phyloP scores from a whole-genome alignment of 1,284 basidiomycete genomes.

The Athelia sp. region DNA sequence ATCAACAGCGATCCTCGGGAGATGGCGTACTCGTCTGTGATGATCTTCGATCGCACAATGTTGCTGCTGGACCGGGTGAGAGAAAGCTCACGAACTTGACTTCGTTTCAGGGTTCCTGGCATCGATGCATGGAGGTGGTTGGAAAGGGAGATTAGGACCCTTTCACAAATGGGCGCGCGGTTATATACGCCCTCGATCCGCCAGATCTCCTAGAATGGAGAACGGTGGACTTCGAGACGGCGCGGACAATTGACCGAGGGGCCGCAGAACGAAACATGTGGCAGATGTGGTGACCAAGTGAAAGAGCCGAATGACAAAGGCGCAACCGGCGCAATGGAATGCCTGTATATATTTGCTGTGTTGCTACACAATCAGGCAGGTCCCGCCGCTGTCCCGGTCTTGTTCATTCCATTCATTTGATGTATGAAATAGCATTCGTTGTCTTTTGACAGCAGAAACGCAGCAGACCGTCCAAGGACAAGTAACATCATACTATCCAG shows the following conservation, averaged over 20 bases:
- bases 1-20: not conserved
- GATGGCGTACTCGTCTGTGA: slow-evolving; percentile 13
- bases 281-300: not conserved
- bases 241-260: not conserved
- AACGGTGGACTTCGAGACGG: not conserved
- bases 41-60: slow-evolving; percentile 31
- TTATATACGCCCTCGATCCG: not conserved
- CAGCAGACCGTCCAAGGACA: too few species aligned
- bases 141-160: not conserved
- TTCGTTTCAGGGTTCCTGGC: slow-evolving; percentile 22
- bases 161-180: not conserved
- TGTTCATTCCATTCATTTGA: too few species aligned
- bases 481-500: too few species aligned
- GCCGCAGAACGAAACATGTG: not conserved
- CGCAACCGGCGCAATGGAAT: too few species aligned
- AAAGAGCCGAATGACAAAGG: too few species aligned
- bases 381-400: too few species aligned
- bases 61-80: slow-evolving; percentile 29
- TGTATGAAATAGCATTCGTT: too few species aligned
- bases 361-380: too few species aligned
- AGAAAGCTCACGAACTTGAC: slow-evolving; percentile 28
- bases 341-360: too few species aligned
- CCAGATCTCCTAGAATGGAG: not conserved
- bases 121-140: not conserved
- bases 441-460: too few species aligned